These are phyloP conservation scores for Hypoxylon rubiginosum DNA, from an alignment of 2,329 filamentous ascomycete species.

Conservation along the genomic window DNA sequence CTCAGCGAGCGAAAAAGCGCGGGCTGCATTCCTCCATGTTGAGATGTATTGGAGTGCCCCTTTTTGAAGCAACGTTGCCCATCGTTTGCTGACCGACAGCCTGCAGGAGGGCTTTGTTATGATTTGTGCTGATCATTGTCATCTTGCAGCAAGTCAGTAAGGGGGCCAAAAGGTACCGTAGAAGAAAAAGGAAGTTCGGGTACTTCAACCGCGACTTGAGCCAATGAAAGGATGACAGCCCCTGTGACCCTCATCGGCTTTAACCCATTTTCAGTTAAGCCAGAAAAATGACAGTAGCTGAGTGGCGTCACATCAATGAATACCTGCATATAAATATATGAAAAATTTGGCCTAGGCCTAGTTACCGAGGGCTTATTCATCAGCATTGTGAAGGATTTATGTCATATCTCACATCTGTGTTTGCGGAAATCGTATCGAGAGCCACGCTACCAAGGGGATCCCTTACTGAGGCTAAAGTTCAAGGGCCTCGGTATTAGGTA, in stretches of 20 bases:
- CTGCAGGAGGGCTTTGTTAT: conserved; percentile 11
- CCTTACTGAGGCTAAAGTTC: not conserved
- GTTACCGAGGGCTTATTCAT: conserved; percentile 15
- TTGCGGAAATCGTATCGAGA: not conserved
- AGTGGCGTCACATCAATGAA: conserved; percentile 10
- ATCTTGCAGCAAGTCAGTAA: conserved; percentile 23
- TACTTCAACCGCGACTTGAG: conserved; percentile 21
- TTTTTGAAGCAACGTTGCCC: conserved; percentile 35
- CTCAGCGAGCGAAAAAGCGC: not conserved
- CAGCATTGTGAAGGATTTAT: conserved; percentile 16
- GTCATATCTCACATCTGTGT: conserved; percentile 10
- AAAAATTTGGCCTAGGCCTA: not conserved
- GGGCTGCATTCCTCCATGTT: conserved; percentile 13
- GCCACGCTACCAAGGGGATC: not conserved
- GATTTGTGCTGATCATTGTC: conserved; percentile 28
- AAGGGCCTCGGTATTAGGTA: not conserved
- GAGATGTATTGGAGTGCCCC: conserved; percentile 23
- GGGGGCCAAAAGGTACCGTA: conserved; percentile 8
- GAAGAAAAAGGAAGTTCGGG: conserved; percentile 34
- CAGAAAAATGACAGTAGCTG: conserved; percentile 13
- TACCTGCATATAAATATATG: conserved; percentile 19
- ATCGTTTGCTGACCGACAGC: conserved; percentile 15
- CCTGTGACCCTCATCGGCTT: conserved; percentile 19
- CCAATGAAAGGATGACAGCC: conserved; percentile 30
- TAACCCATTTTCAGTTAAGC: conserved; percentile 32